Evolutionary conservation across 1,284 basidiomycete genomes (phyloP), one percentile per base, ranked within the genome.

Genomic region (Ustilago hordei): DNA sequence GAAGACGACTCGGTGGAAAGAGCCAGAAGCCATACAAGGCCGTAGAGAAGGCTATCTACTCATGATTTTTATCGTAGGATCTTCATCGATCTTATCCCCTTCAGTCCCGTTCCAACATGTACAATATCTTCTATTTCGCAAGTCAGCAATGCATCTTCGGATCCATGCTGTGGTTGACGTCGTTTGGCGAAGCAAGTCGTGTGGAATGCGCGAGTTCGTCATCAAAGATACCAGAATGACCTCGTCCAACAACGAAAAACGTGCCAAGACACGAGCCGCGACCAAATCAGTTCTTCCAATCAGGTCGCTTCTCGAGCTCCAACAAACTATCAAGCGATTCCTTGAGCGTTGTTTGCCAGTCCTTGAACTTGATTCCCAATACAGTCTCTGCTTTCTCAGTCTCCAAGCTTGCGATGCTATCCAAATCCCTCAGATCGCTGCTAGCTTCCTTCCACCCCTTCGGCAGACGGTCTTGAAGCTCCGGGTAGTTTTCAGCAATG

Each of bases 261-360:
- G 23, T 28, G 23, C 23, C 23, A 28, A 28, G 23, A 28, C 23
- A 28, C 23, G 23, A 28, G 23, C 23, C 23, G 23, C 23, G 23
- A 28, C 23, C 15, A 41, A 12, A 43, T 60, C 57, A 61, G 8
- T 55, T 60, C 55, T 81, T 69, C 80, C 79, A 81, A 38, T 66
- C 69, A 4, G 58, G 23, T 5, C 63, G 43, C 60, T 79, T 76
- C 55, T 82, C 81, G 19, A 84, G 66, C 60, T 61, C 47, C 2
- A 81, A 66, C 57, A 84, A 55, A 32, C 69, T 75, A n/a, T 80
- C 75, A 41, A 84, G 17, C 35, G 65, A 73, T 55, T 82, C 69
- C 57, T 81, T 71, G 38, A 84, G 73, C 31, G 82, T 84, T 19
- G 64, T 63, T 55, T 81, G 58, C 80, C 80, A 84, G 54, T 78